Percentiles rank a stretch among this genome's conserved stretches.
Conservation (phyloP, 352 stramenopile genomes). For the Pythium aquatile region DNA sequence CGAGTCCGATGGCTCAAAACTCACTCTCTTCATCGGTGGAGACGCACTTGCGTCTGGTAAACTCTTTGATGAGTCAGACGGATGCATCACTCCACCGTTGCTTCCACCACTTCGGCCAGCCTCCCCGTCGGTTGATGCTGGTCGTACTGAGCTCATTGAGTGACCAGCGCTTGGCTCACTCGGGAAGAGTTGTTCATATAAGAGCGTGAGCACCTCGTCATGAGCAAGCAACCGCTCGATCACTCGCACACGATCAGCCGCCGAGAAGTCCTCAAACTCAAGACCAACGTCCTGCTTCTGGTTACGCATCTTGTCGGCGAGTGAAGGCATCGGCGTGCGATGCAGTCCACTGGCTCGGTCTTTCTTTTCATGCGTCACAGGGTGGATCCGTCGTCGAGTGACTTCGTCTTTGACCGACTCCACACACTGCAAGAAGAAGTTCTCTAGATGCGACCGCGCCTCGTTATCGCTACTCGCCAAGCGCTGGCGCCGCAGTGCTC, state of each 20-base stretch:
- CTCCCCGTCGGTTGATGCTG: constrained; percentile 16
- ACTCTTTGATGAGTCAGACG: constrained; percentile 23
- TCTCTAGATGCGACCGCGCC: constrained; percentile 54
- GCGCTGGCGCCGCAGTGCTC: constrained; percentile 37
- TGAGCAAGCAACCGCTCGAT: constrained; percentile 78
- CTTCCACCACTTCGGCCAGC: background rate
- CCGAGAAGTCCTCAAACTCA: constrained; percentile 71
- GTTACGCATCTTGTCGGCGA: constrained; percentile 32
- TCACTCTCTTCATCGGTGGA: constrained; percentile 12
- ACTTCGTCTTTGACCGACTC: constrained; percentile 82
- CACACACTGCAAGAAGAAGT: constrained; percentile 82
- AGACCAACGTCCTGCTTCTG: constrained; percentile 33
- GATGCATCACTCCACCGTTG: constrained; percentile 3
- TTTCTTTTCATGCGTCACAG: constrained; percentile 24
- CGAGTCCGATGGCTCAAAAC: constrained; percentile 17
- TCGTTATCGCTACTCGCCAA: constrained; percentile 30
- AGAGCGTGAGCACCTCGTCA: constrained; percentile 71
- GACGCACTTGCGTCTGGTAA: constrained; percentile 17
- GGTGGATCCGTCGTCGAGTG: constrained; percentile 33
- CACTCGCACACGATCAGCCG: constrained; percentile 60
- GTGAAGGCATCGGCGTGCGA: constrained; percentile 12
- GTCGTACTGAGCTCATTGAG: constrained; percentile 6
- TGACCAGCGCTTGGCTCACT: background rate
- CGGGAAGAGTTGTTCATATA: constrained; percentile 80
- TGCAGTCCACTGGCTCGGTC: background rate